These are phyloP conservation scores for Eudorina sp. DNA, from an alignment of 139 green algal species.

Conservation along the genomic window DNA sequence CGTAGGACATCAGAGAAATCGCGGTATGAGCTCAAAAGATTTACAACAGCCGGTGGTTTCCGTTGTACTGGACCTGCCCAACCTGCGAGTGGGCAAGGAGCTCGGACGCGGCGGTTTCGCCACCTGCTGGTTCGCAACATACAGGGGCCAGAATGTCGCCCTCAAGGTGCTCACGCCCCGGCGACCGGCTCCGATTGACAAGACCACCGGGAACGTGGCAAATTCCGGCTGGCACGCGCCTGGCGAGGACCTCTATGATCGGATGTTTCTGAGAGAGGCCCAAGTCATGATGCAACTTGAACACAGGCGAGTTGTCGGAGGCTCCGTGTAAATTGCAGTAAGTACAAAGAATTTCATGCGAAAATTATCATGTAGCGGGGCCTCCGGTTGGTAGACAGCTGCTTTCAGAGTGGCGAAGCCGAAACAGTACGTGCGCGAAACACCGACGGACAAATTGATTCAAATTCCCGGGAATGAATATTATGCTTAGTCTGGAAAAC, in stretches of 20 bases:
- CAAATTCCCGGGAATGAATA: too few relatives aligned
- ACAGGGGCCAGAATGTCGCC: background rate
- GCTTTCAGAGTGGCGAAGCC: too few relatives aligned
- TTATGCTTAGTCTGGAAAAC: background rate
- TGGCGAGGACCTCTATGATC: background rate
- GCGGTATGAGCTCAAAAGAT: background rate
- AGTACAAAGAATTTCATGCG: background rate
- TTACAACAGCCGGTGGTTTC: background rate
- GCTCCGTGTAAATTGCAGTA: background rate
- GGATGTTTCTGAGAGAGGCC: slow-evolving; percentile 11
- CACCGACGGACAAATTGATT: too few relatives aligned
- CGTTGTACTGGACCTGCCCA: background rate
- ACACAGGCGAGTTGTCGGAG: background rate
- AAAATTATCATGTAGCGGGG: too few relatives aligned
- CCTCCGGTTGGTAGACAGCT: too few relatives aligned
- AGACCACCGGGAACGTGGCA: background rate
- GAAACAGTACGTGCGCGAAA: too few relatives aligned
- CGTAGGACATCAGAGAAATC: background rate
- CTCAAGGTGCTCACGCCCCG: background rate
- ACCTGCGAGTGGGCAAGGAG: background rate
- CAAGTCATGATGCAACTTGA: background rate
- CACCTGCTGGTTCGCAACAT: background rate
- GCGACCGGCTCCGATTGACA: background rate
- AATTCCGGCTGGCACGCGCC: background rate
- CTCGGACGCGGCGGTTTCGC: slow-evolving; percentile 14